Base-by-base conservation (phyloP, 163 green algal species). In the Prototheca cutis region DNA sequence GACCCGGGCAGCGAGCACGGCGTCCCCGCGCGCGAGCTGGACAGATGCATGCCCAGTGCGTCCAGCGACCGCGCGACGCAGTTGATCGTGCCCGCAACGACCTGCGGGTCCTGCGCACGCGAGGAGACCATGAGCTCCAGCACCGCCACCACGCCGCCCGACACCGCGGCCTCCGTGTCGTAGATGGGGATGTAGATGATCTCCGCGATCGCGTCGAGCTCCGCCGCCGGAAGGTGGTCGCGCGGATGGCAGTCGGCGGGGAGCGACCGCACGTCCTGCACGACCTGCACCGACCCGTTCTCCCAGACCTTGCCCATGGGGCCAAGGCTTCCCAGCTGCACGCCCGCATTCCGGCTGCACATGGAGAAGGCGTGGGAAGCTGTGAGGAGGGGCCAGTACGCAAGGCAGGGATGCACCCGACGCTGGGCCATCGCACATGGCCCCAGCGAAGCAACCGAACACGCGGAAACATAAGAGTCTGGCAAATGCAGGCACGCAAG, bases 221-320 rank as follows among this genome's bases (percentile, higher is more conserved):
- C 48, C 6, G 34, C 23, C 18, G 40, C 68, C 52, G 48, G 55
- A 3, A 87, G 53, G 33, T 63, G 55, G 65, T 73, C 73, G 51
- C 71, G 66, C 3, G 79, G 79, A 65, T 87, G 78, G 27, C 72
- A 48, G 7, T 67, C 65, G 3, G 47, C 52, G 18, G 69, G 68
- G 24, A 87, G 67, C 57, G 79, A 80, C 15, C 61, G 53, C 8
- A 79, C 54, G 48, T 75, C 68, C 59, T 87, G 79, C 36, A 86
- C 78, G 18, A 87, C 80, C 39, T 86, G 75, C n/a, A 87, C 79
- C 1, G 63, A 70, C 27, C 79, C 79, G 8, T 40, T 74, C 36
- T 74, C 69, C 68, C 74, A 80, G 7, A 84, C 79, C 52, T 71
- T 68, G 62, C 62, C 57, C 68, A 76, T 76, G 40, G 68, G 62